A percentile compares a stretch with the other conserved stretches of the same genome.
phyloP scores from a whole-genome alignment of 495 filamentous ascomycete species.

The Aspergillus cristatus region DNA sequence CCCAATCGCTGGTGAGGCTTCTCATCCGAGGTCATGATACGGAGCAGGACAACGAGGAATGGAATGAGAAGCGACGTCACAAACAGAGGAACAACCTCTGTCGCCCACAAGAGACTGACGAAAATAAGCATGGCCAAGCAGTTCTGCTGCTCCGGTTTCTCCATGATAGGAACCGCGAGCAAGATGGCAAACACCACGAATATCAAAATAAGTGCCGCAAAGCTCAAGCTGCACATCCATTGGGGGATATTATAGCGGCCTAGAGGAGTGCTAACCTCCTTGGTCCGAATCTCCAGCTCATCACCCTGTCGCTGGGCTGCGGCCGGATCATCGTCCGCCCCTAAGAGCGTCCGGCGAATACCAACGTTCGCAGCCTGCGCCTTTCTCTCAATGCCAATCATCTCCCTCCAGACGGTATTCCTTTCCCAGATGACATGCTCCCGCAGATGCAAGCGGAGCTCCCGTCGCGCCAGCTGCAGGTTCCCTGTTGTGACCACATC shows the following conservation, averaged over 20 bases:
- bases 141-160: conserved; percentile 83
- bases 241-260: conserved; percentile 64
- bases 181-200: conserved; percentile 63
- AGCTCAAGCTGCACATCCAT: conserved; percentile 77
- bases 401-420: conserved; percentile 97
- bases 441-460: conserved; percentile 81
- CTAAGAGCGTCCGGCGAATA: conserved; percentile 65
- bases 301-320: conserved; percentile 77
- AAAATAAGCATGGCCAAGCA: conserved; percentile 91
- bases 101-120: conserved; percentile 92
- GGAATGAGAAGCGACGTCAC: conserved; percentile 92
- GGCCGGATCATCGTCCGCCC: conserved; percentile 59
- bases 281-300: conserved; percentile 51
- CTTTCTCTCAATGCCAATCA: conserved; percentile 96
- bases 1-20: conserved; percentile 60
- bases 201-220: conserved; percentile 65
- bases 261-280: conserved; percentile 70
- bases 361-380: conserved; percentile 93
- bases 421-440: conserved; percentile 99
- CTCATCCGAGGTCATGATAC: conserved; percentile 69
- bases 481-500: conserved; percentile 75
- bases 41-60: conserved; percentile 81
- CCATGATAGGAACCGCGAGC: conserved; percentile 66
- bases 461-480: conserved; percentile 60
- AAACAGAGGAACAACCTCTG: conserved; percentile 94